Base-by-base conservation (phyloP, 2,329 filamentous ascomycete species). In the Ophiostoma perfectum region DNA sequence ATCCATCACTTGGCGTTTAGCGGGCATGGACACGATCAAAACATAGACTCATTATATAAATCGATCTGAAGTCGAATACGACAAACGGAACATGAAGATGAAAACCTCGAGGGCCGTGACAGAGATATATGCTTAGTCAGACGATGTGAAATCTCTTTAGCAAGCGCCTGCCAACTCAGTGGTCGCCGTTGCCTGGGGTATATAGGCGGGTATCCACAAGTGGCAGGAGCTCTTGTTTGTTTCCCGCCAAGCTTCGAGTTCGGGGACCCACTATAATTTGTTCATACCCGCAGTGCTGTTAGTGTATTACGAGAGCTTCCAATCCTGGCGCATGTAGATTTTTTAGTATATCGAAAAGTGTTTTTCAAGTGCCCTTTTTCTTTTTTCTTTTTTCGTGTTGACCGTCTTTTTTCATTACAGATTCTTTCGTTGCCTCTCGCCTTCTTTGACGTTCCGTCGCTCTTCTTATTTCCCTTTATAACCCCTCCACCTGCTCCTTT, bases 321-420 rank as follows among this genome's bases (percentile, higher is more conserved):
- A 63, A 63, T 44, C 62, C 39, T 14, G 45, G 62, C 55, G 55
- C 27, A 60, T 60, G 66, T 63, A 65, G 44, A n/a, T 67, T 55
- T 67, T 63, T 67, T 67, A 64, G 41, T 67, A 47, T 67, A 58
- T n/a, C 45, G 14, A 60, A 60, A 38, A 4, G 55, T 27, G 9
- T 60, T 38, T 55, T 16, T 18, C 55, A 38, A 38, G 55, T 9
- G 27, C 27, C 27, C 27, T 60, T 60, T 55, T 66, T 58, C 8
- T 60, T n/a, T 64, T 63, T 49, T 52, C 52, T 16, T 41, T 18
- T 44, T 67, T 52, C n/a, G 49, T 64, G 27, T 42, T 64, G 45
- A 63, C 18, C 42, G 47, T 68, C 52, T 18, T 41, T 60, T 49
- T 38, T 68, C 36, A 14, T n/a, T 5, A 44, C 16, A 39, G 7